phyloP scores from a whole-genome alignment of 306 rosid species.

The Fragaria ananassa region DNA sequence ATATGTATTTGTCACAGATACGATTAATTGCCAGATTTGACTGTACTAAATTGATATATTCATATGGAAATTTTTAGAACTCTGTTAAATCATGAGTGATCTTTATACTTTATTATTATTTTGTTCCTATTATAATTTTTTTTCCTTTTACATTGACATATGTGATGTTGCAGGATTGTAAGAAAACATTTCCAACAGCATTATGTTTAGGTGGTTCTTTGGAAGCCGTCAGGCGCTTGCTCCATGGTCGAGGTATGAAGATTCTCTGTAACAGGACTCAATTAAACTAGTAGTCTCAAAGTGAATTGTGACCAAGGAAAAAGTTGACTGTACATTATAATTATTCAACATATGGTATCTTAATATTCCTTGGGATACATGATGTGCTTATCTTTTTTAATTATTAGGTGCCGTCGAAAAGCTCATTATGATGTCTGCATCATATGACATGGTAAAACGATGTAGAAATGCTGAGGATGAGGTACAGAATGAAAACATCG shows the following conservation, averaged over 20 bases:
- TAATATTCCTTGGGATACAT: background rate
- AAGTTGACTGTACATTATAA: background rate
- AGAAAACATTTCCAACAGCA: conserved; percentile 76
- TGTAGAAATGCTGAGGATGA: conserved; percentile 50
- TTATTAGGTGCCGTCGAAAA: conserved; percentile 66
- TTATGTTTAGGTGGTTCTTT: conserved; percentile 85
- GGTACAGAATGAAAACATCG: conserved; percentile 30
- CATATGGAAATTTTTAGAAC: background rate
- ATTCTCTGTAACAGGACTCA: background rate
- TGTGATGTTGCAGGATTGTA: conserved; percentile 59
- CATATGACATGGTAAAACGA: conserved; percentile 65
- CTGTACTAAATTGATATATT: background rate
- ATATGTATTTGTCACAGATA: background rate
- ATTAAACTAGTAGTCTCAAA: background rate
- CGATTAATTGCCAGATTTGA: background rate
- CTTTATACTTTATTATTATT: background rate
- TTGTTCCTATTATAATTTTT: background rate
- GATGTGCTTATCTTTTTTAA: background rate
- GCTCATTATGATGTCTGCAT: conserved; percentile 79
- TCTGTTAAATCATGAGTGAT: background rate
- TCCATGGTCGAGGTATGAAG: conserved; percentile 51
- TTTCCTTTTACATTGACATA: conserved; percentile 3
- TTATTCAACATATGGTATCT: background rate
- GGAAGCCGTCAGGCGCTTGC: conserved; percentile 56
- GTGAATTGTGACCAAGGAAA: conserved; percentile 1